A percentile compares a stretch with the other conserved stretches of the same genome.
phyloP scores from a whole-genome alignment of 1,284 basidiomycete species.

The Pascua sp. region DNA sequence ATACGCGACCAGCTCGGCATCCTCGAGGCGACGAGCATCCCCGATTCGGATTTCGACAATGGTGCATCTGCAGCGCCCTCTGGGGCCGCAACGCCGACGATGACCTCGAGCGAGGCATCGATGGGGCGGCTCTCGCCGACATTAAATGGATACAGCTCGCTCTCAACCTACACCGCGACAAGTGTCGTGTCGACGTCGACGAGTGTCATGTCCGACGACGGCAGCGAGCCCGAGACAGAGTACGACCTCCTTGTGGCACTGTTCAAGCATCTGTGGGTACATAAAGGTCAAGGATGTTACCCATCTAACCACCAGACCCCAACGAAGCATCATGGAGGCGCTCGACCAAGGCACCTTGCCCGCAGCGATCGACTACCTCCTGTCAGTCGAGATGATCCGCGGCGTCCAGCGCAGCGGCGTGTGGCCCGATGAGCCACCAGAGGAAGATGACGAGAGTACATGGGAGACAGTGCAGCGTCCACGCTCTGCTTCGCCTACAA shows the following conservation, averaged over 20 bases:
- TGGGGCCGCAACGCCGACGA: too few species aligned
- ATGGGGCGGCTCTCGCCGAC: too few species aligned
- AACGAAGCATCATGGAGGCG: conserved; percentile 19
- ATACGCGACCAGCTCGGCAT: conserved; percentile 44
- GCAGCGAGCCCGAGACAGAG: conserved; percentile 6
- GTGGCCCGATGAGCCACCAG: conserved; percentile 30
- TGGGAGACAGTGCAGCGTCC: too few species aligned
- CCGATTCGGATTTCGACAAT: conserved; percentile 23
- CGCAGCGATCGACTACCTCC: conserved; percentile 39
- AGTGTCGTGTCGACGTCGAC: background rate
- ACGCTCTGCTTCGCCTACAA: too few species aligned
- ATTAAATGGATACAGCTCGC: too few species aligned
- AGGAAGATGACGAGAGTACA: conserved; percentile 1
- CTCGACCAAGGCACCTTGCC: conserved; percentile 22
- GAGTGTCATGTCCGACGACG: conserved; percentile 1
- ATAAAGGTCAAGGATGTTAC: background rate
- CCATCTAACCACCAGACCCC: conserved; percentile 4
- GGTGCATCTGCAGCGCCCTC: too few species aligned
- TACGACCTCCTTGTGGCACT: conserved; percentile 27
- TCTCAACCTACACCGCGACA: too few species aligned
- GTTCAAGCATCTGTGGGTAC: conserved; percentile 32
- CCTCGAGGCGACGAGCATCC: conserved; percentile 43
- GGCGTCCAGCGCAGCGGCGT: conserved; percentile 28
- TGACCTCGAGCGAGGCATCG: too few species aligned
- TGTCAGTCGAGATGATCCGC: conserved; percentile 40